These are phyloP conservation scores for Vaucheria bursata DNA, from an alignment of 352 stramenopile species.

Conservation along the genomic window DNA sequence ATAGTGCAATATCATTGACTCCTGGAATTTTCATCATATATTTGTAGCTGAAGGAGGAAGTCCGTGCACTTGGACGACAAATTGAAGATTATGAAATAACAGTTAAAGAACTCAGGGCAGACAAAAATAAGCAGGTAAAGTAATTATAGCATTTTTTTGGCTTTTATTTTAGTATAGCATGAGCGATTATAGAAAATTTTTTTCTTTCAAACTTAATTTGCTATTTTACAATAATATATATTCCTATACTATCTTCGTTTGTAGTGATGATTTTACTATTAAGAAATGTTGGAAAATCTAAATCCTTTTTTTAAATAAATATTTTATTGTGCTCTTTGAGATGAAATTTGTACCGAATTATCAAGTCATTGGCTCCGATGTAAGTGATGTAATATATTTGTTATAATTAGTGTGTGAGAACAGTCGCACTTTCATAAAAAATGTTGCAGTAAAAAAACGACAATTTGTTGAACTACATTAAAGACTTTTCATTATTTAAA, in stretches of 20 bases:
- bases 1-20: not conserved
- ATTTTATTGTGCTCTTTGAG: no score
- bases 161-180: not conserved
- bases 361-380: no score
- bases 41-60: slow-evolving; percentile 11
- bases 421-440: no score
- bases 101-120: not conserved
- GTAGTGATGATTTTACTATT: no score
- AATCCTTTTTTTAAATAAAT: no score
- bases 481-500: not conserved
- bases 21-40: not conserved
- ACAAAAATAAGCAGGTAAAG: slow-evolving; percentile 1
- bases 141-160: not conserved
- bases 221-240: not conserved
- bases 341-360: no score
- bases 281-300: no score
- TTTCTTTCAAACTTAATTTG: not conserved
- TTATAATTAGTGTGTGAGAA: no score
- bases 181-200: not conserved
- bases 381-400: no score
- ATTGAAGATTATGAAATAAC: not conserved
- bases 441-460: not conserved
- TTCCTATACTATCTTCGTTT: no score
- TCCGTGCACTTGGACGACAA: slow-evolving; percentile 37
- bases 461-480: not conserved